Conservation (phyloP, 805 yeast species). For the Saturnispora sanitii region DNA sequence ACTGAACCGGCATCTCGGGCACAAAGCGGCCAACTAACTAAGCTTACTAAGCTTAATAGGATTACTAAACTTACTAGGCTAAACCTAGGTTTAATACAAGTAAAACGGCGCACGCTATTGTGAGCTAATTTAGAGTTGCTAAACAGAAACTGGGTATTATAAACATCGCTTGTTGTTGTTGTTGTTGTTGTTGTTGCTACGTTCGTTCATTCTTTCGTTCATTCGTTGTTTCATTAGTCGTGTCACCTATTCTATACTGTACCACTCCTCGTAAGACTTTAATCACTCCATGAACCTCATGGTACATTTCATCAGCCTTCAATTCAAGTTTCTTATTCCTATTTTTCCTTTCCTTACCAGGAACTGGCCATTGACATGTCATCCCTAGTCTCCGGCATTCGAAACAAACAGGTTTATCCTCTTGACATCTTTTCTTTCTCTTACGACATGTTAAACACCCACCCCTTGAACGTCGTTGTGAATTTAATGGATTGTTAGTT, state of each 20-base stretch:
- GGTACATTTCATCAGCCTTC: constrained; percentile 44
- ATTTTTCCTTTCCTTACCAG: constrained; percentile 53
- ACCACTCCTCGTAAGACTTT: constrained; percentile 57
- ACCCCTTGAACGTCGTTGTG: constrained; percentile 47
- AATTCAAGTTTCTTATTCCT: constrained; percentile 41
- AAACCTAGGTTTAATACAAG: too few species aligned
- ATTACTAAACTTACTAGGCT: too few species aligned
- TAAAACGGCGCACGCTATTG: too few species aligned
- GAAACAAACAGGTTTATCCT: constrained; percentile 51
- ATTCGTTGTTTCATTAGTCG: too few species aligned
- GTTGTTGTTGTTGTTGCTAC: too few species aligned
- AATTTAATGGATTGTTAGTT: constrained; percentile 9
- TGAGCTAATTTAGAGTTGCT: too few species aligned
- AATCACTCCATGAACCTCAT: constrained; percentile 47
- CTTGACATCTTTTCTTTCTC: constrained; percentile 73
- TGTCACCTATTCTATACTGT: constrained; percentile 30
- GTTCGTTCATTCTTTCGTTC: too few species aligned
- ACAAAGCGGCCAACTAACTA: too few species aligned
- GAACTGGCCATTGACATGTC: constrained; percentile 64
- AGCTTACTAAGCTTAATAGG: too few species aligned
- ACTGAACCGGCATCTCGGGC: too few species aligned
- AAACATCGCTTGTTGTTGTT: too few species aligned
- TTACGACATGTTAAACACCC: constrained; percentile 76
- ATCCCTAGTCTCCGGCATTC: constrained; percentile 60
- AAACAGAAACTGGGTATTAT: too few species aligned